phyloP scores from a whole-genome alignment of 345 rosid species.

The Arabidopsis thaliana region DNA sequence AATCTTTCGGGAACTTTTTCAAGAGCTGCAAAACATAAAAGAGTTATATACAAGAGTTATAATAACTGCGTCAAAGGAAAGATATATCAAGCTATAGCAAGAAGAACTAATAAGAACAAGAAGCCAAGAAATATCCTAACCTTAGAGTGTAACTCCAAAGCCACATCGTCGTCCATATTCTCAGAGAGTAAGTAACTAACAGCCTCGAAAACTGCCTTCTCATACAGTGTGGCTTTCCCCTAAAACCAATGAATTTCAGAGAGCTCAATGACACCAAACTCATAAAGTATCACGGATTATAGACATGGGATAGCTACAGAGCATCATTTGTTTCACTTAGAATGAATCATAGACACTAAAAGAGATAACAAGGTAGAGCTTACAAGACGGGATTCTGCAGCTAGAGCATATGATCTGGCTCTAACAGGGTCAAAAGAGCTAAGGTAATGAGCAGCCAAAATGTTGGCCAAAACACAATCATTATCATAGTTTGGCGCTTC shows the following conservation, averaged over 20 bases:
- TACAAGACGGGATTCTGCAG: conserved; percentile 69
- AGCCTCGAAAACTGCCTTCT: conserved; percentile 69
- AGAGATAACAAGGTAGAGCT: conserved; percentile 17
- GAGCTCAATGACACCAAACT: not conserved
- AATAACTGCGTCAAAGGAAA: not conserved
- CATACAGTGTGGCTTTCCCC: conserved; percentile 57
- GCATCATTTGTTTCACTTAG: not conserved
- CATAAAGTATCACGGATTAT: not conserved
- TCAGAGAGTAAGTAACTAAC: conserved; percentile 63
- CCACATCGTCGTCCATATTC: conserved; percentile 65
- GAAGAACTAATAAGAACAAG: not conserved
- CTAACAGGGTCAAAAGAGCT: conserved; percentile 51
- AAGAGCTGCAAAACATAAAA: conserved; percentile 58
- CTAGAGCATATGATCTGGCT: conserved; percentile 47
- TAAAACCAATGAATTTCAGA: not conserved
- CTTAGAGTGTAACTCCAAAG: conserved; percentile 65
- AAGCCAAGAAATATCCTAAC: conserved; percentile 42
- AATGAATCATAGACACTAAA: not conserved
- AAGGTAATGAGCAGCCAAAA: conserved; percentile 77
- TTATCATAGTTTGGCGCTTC: conserved; percentile 64
- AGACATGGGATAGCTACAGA: not conserved
- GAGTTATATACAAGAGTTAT: not conserved
- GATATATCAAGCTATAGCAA: not conserved
- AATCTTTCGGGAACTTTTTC: conserved; percentile 61
- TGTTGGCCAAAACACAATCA: conserved; percentile 73